These are phyloP conservation scores for Fragaria ananassa DNA, from an alignment of 306 rosid species.

Conservation along the genomic window DNA sequence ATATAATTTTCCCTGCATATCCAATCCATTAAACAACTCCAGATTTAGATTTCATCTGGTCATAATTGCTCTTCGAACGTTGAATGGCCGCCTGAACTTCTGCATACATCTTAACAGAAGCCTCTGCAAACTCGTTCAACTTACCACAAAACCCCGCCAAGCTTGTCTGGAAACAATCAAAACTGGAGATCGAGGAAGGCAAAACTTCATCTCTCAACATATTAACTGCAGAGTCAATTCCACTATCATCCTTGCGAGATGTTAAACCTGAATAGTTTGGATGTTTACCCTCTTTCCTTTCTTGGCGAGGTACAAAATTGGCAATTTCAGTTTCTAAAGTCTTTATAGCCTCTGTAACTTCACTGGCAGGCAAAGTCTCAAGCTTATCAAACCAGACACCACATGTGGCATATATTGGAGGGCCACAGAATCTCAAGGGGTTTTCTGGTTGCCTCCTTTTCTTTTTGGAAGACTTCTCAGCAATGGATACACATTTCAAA, in stretches of 20 bases:
- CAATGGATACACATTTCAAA: slow-evolving; percentile 51
- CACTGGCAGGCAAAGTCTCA: slow-evolving; percentile 35
- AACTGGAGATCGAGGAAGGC: slow-evolving; percentile 54
- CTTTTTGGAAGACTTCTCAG: slow-evolving; percentile 53
- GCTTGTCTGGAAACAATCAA: slow-evolving; percentile 53
- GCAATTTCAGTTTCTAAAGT: slow-evolving; percentile 57
- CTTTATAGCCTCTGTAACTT: slow-evolving; percentile 57
- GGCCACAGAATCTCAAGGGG: slow-evolving; percentile 33
- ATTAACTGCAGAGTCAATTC: slow-evolving; percentile 41
- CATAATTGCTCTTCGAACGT: slow-evolving; percentile 31
- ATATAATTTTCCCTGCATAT: neutral
- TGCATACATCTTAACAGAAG: slow-evolving; percentile 54
- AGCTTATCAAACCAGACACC: slow-evolving; percentile 61
- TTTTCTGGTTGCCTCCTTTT: slow-evolving; percentile 33
- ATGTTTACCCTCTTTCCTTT: slow-evolving; percentile 58
- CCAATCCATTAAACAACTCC: slow-evolving; percentile 21
- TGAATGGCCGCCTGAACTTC: slow-evolving; percentile 46
- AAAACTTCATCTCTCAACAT: slow-evolving; percentile 45
- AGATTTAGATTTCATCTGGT: slow-evolving; percentile 32
- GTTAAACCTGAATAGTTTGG: slow-evolving; percentile 27
- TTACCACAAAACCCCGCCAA: slow-evolving; percentile 53
- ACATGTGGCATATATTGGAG: slow-evolving; percentile 73
- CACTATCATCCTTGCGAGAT: slow-evolving; percentile 42
- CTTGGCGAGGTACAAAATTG: slow-evolving; percentile 62
- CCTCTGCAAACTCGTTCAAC: slow-evolving; percentile 52